Evolutionary conservation across 2,329 filamentous ascomycete genomes (phyloP).

Genomic region (Aspergillus sp.): DNA sequence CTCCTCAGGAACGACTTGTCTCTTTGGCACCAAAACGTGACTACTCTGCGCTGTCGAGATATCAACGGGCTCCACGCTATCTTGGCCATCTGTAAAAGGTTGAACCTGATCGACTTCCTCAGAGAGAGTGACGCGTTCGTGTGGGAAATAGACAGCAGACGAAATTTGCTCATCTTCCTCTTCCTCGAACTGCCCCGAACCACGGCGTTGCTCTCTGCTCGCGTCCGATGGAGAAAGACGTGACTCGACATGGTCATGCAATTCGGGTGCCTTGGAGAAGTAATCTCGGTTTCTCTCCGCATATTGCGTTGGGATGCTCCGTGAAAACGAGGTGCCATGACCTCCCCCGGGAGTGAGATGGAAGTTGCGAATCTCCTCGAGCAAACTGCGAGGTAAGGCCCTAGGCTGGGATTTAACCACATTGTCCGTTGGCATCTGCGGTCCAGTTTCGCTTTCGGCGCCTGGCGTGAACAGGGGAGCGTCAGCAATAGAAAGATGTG

Average conservation of each 20-base stretch:
- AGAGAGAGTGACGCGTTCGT: conserved; percentile 51
- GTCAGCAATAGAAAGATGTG: conserved; percentile 31
- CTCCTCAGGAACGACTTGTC: conserved; percentile 27
- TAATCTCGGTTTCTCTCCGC: conserved; percentile 37
- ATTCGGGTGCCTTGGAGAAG: conserved; percentile 24
- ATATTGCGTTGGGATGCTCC: conserved; percentile 42
- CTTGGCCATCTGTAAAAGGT: conserved; percentile 23
- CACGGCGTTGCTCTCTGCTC: conserved; percentile 24
- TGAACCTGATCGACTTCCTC: conserved; percentile 32
- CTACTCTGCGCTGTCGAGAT: conserved; percentile 29
- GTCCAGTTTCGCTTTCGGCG: conserved; percentile 9
- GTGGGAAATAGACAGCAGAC: conserved; percentile 65
- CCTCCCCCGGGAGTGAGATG: conserved; percentile 52
- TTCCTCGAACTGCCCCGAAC: conserved; percentile 46
- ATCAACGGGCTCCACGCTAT: conserved; percentile 28
- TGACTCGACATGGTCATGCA: conserved; percentile 2
- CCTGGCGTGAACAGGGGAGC: conserved; percentile 25
- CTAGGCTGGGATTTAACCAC: conserved; percentile 30
- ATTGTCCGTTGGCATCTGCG: conserved; percentile 24
- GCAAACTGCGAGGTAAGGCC: conserved; percentile 51
- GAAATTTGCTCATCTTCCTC: conserved; percentile 67
- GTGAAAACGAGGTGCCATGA: conserved; percentile 49
- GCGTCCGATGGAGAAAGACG: conserved; percentile 28
- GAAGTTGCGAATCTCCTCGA: conserved; percentile 60
- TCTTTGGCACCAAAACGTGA: conserved; percentile 33